These are phyloP conservation scores for Abortiporus biennis DNA, from an alignment of 1,284 basidiomycete species.

Conservation along the genomic window DNA sequence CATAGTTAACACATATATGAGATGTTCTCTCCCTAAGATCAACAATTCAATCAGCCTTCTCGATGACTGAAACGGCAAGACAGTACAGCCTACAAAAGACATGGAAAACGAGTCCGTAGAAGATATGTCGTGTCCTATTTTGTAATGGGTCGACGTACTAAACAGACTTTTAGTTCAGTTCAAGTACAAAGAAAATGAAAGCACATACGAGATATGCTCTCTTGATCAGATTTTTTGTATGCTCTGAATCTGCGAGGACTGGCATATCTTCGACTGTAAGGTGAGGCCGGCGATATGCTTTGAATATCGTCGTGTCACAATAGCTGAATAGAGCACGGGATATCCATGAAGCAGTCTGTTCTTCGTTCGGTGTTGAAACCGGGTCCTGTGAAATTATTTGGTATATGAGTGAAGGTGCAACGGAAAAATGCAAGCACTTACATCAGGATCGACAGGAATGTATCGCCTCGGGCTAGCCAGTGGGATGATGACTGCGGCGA, in stretches of 20 bases:
- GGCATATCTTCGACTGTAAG: slow-evolving; percentile 27
- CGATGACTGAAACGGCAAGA: background rate
- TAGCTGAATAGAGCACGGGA: slow-evolving; percentile 53
- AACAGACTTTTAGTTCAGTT: slow-evolving; percentile 1
- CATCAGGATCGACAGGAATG: slow-evolving; percentile 33
- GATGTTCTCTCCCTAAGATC: slow-evolving; percentile 16
- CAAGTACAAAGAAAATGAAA: background rate
- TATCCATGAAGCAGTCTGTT: slow-evolving; percentile 59
- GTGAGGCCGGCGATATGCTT: slow-evolving; percentile 19
- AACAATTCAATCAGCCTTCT: background rate
- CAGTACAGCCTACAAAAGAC: slow-evolving; percentile 13
- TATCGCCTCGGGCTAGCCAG: slow-evolving; percentile 37
- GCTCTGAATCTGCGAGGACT: slow-evolving; percentile 40
- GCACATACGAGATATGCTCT: slow-evolving; percentile 25
- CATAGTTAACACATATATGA: slow-evolving; percentile 13
- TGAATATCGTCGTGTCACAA: slow-evolving; percentile 31
- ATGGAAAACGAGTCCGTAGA: slow-evolving; percentile 17
- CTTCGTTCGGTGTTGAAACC: slow-evolving; percentile 43
- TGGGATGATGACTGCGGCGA: slow-evolving; percentile 37
- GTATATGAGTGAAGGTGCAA: background rate
- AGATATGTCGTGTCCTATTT: slow-evolving; percentile 11
- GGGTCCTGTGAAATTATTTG: slow-evolving; percentile 31
- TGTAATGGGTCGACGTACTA: slow-evolving; percentile 23
- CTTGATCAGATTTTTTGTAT: slow-evolving; percentile 31
- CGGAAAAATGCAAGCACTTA: slow-evolving; percentile 8